These are phyloP conservation scores for Rhinocladiella mackenziei DNA, from an alignment of 2,329 filamentous ascomycete genomes.

Conservation along the genomic window DNA sequence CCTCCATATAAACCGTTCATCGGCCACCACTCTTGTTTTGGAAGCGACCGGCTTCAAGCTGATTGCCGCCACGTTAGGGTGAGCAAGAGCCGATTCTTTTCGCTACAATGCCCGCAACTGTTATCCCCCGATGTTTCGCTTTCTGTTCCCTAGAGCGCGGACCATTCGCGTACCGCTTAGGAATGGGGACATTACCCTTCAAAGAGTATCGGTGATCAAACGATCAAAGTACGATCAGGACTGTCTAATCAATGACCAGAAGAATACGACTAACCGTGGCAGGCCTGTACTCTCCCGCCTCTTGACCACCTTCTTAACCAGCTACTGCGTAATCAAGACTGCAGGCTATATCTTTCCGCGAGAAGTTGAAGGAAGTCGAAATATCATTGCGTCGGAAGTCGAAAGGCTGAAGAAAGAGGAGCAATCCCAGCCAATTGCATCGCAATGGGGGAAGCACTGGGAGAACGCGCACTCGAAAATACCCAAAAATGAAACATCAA, in stretches of 20 bases:
- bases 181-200: slow-evolving; percentile 21
- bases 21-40: too few species aligned
- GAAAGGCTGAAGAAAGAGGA: slow-evolving; percentile 1
- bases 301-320: slow-evolving; percentile 22
- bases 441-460: slow-evolving; percentile 4
- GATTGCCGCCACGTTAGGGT: too few species aligned
- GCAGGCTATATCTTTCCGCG: slow-evolving; percentile 10
- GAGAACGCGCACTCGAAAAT: neutral
- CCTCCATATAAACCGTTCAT: too few species aligned
- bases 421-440: neutral
- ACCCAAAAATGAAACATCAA: neutral
- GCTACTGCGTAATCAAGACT: slow-evolving; percentile 21
- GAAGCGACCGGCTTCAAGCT: too few species aligned
- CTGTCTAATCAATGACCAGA: too few species aligned
- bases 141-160: slow-evolving; percentile 26
- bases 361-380: slow-evolving; percentile 3
- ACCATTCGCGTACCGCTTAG: slow-evolving; percentile 27
- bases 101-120: slow-evolving; percentile 19
- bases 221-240: slow-evolving; percentile 19
- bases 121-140: slow-evolving; percentile 25
- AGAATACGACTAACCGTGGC: too few species aligned
- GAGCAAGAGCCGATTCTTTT: too few species aligned
- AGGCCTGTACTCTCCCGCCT: slow-evolving; percentile 22
- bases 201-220: slow-evolving; percentile 24
- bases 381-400: neutral